phyloP scores from a whole-genome alignment of 1,284 basidiomycete species.

The Malassezia yamatoensis region DNA sequence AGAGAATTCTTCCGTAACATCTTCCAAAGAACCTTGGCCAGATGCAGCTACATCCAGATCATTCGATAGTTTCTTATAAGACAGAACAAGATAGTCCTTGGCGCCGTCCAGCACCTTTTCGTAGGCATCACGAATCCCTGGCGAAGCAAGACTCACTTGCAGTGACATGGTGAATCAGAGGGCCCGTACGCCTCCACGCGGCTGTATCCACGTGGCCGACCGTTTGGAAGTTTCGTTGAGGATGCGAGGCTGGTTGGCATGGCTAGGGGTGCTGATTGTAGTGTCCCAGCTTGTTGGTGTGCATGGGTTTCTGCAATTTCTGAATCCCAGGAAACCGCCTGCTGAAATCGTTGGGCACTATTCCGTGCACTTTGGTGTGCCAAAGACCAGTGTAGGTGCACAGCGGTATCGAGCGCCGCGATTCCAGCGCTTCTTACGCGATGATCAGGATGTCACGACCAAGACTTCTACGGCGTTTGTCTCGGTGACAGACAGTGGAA shows the following conservation, averaged over 20 bases:
- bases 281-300: conserved; percentile 1
- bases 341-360: conserved; percentile 9
- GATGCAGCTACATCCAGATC: conserved; percentile 79
- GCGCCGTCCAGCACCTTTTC: conserved; percentile 49
- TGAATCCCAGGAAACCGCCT: conserved; percentile 8
- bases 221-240: background rate
- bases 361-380: conserved; percentile 12
- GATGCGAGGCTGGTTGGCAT: conserved; percentile 8
- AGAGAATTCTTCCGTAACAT: conserved; percentile 83
- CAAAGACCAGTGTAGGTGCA: conserved; percentile 11
- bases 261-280: conserved; percentile 5
- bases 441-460: conserved; percentile 24
- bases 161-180: conserved; percentile 36
- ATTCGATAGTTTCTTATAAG: conserved; percentile 74
- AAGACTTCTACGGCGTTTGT: conserved; percentile 56
- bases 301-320: conserved; percentile 12
- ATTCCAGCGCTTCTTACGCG: conserved; percentile 46
- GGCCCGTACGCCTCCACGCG: conserved; percentile 6
- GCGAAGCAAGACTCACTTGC: conserved; percentile 61
- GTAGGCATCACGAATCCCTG: conserved; percentile 51
- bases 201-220: conserved; percentile 1
- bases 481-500: conserved; percentile 64
- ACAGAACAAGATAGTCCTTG: conserved; percentile 77
- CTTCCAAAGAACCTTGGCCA: conserved; percentile 61
- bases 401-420: conserved; percentile 33